These are phyloP conservation scores for Clonostachys solani DNA, from an alignment of 2,329 filamentous ascomycete species.

Conservation along the genomic window DNA sequence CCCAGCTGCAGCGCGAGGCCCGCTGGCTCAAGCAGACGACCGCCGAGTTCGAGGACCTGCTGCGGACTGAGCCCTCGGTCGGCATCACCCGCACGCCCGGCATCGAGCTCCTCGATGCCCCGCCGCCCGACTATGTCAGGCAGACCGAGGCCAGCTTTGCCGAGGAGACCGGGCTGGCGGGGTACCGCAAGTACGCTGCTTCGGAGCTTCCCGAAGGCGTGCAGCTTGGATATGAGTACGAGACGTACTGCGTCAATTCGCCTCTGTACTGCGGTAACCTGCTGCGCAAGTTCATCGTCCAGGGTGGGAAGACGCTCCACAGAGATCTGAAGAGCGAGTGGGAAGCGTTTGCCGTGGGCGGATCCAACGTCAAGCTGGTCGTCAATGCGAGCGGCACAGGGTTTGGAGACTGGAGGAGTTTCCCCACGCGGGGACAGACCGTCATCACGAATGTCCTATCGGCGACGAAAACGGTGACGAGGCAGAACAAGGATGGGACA, in stretches of 20 bases:
- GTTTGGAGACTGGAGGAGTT: conserved; percentile 22
- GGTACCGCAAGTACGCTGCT: conserved; percentile 17
- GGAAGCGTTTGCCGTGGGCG: conserved; percentile 18
- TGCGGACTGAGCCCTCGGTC: conserved; percentile 17
- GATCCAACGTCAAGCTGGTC: conserved; percentile 12
- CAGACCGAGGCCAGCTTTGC: conserved; percentile 17
- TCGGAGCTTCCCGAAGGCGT: conserved; percentile 36
- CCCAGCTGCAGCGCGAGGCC: conserved; percentile 23
- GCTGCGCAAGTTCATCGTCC: conserved; percentile 21
- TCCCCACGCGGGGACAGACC: conserved; percentile 27
- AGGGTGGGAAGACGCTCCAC: conserved; percentile 18
- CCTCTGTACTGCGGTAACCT: conserved; percentile 44
- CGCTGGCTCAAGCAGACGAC: conserved; percentile 20
- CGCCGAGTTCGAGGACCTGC: conserved; percentile 13
- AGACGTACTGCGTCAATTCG: conserved; percentile 44
- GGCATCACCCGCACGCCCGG: conserved; percentile 45
- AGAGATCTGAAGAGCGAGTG: conserved; percentile 19
- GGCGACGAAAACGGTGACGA: conserved; percentile 41
- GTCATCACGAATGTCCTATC: conserved; percentile 28
- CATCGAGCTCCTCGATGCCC: conserved; percentile 47
- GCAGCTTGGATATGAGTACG: conserved; percentile 34
- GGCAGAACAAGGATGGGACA: conserved; percentile 56
- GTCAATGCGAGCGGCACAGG: conserved; percentile 27
- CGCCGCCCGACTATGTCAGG: conserved; percentile 27
- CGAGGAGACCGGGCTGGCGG: conserved; percentile 16